These are phyloP conservation scores for Camellia lanceoleosa DNA, from an alignment of 148 eudicot genomes.

Conservation along the genomic window DNA sequence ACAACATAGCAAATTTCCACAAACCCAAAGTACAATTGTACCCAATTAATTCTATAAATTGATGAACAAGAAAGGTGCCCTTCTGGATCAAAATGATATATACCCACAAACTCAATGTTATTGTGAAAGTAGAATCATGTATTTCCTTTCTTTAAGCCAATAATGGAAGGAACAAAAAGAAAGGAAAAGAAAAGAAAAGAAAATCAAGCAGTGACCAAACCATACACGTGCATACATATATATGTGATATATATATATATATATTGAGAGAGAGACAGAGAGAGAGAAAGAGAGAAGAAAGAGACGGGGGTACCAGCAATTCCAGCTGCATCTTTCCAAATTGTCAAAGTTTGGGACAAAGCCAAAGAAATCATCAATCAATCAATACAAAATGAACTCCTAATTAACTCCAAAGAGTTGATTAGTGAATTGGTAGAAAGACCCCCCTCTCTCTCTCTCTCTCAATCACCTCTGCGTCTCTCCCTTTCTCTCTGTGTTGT, in stretches of 20 bases:
- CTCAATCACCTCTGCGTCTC: background rate
- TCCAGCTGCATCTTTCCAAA: conserved; percentile 64
- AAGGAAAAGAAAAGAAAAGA: background rate
- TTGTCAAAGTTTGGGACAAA: conserved; percentile 18
- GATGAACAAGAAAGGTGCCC: background rate
- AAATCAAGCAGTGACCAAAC: background rate
- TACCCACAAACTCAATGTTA: background rate
- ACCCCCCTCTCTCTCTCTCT: background rate
- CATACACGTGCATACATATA: background rate
- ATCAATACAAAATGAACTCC: background rate
- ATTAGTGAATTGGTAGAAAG: too few species aligned
- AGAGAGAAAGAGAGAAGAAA: background rate
- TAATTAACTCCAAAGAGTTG: background rate
- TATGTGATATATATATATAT: background rate
- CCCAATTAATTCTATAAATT: background rate
- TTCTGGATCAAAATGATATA: background rate
- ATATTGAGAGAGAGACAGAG: background rate
- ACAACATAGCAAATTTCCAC: background rate
- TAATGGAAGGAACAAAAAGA: background rate
- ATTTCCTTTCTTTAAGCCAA: background rate
- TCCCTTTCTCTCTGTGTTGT: too few species aligned
- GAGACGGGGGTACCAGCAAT: conserved; percentile 47
- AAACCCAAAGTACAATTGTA: background rate
- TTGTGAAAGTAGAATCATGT: background rate
- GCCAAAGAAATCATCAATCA: conserved; percentile 28